These are phyloP conservation scores for Coccinonectria pachysandricola DNA, from an alignment of 2,329 filamentous ascomycete genomes.

Conservation along the genomic window DNA sequence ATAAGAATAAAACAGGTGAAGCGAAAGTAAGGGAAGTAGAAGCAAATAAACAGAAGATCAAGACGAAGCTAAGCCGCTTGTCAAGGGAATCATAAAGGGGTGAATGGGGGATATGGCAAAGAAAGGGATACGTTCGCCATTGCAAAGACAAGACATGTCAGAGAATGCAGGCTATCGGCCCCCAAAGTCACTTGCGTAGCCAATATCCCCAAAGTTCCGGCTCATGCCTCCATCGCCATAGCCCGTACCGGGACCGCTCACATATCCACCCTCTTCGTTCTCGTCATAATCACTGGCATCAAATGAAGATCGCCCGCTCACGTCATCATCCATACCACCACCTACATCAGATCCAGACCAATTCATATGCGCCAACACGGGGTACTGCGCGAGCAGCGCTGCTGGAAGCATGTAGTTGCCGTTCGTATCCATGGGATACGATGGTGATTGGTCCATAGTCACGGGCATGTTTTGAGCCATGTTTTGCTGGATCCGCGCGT, in stretches of 20 bases:
- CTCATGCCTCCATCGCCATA: constrained; percentile 47
- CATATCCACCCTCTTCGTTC: constrained; percentile 59
- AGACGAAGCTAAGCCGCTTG: too few species aligned
- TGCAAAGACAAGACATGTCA: too few species aligned
- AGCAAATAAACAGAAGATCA: too few species aligned
- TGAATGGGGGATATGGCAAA: too few species aligned
- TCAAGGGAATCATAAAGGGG: background rate
- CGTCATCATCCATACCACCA: constrained; percentile 62
- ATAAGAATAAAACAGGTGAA: constrained; percentile 7
- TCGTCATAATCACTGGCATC: constrained; percentile 72
- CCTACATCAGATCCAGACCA: constrained; percentile 61
- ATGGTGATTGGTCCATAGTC: constrained; percentile 49
- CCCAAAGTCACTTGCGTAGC: constrained; percentile 19
- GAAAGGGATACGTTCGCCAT: too few species aligned
- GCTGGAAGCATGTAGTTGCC: constrained; percentile 66
- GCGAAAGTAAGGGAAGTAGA: too few species aligned
- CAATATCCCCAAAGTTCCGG: constrained; percentile 37
- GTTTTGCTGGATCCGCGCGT: constrained; percentile 58
- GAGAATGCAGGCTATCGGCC: too few species aligned
- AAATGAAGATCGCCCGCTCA: constrained; percentile 72
- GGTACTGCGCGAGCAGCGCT: constrained; percentile 83
- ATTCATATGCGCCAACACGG: constrained; percentile 80
- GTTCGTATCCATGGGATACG: constrained; percentile 45
- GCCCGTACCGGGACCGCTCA: constrained; percentile 51
- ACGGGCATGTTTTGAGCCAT: constrained; percentile 53